phyloP scores from a whole-genome alignment of 2,329 filamentous ascomycete species.

The Fusarium secorum region DNA sequence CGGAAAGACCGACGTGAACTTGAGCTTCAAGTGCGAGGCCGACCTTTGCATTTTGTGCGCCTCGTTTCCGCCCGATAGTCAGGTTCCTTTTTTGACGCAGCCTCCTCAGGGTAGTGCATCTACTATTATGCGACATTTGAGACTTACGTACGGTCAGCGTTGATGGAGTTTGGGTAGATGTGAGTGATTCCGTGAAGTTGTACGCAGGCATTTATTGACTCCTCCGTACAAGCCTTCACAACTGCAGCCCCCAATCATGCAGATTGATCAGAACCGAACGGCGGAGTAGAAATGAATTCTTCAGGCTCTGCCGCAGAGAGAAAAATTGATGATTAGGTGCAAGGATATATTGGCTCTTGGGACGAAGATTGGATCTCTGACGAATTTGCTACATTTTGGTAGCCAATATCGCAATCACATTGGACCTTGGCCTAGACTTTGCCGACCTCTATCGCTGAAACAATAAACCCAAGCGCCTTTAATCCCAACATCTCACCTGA shows the following conservation, averaged over 20 bases:
- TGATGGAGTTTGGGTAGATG: not conserved
- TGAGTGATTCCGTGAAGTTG: accelerated
- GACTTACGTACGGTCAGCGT: not conserved
- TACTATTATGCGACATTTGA: not conserved
- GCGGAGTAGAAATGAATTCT: too few species aligned
- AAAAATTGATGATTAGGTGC: accelerated
- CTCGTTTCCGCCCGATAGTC: not conserved
- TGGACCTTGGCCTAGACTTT: not conserved
- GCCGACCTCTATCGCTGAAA: not conserved
- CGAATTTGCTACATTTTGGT: not conserved
- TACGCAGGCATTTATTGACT: accelerated
- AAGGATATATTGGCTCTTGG: too few species aligned
- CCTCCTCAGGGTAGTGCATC: not conserved
- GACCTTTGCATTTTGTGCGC: not conserved
- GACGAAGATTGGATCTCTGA: too few species aligned
- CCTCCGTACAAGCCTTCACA: not conserved
- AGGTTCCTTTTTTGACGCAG: not conserved
- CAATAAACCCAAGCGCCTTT: accelerated
- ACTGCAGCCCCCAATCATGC: accelerated
- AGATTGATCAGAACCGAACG: accelerated
- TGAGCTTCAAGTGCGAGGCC: not conserved
- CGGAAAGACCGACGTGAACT: not conserved
- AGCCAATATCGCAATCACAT: not conserved
- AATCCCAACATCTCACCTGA: accelerated
- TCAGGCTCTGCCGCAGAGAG: accelerated